Conservation (phyloP, 2,329 filamentous ascomycete genomes). For the Pseudogymnoascus sp. region DNA sequence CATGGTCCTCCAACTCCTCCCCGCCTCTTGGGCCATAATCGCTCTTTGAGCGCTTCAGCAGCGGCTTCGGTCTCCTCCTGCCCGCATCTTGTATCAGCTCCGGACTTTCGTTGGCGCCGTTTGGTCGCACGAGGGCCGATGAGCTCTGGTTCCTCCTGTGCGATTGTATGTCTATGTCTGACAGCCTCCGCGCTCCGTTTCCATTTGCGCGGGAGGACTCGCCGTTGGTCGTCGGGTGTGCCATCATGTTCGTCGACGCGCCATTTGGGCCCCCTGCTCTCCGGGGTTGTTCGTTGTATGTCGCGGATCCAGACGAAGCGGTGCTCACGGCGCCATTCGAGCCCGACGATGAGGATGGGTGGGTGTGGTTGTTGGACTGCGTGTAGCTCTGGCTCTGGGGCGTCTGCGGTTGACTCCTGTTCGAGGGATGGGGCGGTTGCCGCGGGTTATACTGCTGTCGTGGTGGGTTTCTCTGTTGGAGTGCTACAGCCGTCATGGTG, state of each 20-base stretch:
- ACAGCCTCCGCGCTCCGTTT: background rate
- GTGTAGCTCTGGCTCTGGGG: slow-evolving; percentile 1
- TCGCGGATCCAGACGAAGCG: background rate
- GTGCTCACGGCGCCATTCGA: slow-evolving; percentile 8
- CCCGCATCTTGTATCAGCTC: slow-evolving; percentile 22
- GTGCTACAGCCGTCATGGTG: slow-evolving; percentile 30
- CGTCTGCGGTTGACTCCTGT: slow-evolving; percentile 6
- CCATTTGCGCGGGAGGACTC: background rate
- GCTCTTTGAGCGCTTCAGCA: slow-evolving; percentile 39
- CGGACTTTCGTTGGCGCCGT: background rate
- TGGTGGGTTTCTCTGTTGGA: slow-evolving; percentile 24
- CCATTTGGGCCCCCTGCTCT: background rate
- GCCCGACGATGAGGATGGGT: slow-evolving; percentile 3
- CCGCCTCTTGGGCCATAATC: slow-evolving; percentile 39
- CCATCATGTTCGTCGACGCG: background rate
- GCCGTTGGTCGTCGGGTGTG: slow-evolving; percentile 1
- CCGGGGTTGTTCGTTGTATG: background rate
- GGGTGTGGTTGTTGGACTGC: background rate
- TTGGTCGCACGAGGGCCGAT: background rate
- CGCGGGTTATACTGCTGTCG: slow-evolving; percentile 25
- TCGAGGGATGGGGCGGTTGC: slow-evolving; percentile 22
- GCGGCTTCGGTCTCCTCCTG: slow-evolving; percentile 21
- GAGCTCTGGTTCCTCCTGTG: slow-evolving; percentile 1
- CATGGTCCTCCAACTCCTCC: slow-evolving; percentile 23
- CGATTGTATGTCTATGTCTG: background rate